Evolutionary conservation across 306 rosid genomes (phyloP), one percentile per base, ranked within the genome.

Genomic region (Ormosia emarginata): DNA sequence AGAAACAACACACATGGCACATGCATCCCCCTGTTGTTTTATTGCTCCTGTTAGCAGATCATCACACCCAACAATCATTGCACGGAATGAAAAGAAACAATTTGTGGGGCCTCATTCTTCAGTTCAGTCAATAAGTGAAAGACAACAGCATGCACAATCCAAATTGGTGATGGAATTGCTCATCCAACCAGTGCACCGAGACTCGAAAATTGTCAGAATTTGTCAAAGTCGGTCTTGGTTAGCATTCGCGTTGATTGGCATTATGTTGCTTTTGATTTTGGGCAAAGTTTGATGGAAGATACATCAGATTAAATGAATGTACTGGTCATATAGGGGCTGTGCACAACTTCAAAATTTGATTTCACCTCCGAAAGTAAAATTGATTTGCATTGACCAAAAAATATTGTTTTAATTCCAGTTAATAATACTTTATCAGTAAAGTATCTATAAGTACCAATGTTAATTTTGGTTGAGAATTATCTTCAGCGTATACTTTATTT

Each of bases 1-100:
- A 81, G 84, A 75, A 79, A 86, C 87, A 86, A 36, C 83, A 84
- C 87, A 76, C 92, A 77, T 63, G 61, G 87, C 97, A 91, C 94
- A 91, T 92, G 96, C 89, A 78, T 67, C 85, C 68, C 76, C 75
- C 55, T 41, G 77, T 79, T 75, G 75, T 83, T 84, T 84, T 86
- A 75, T 76, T 79, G 77, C 82, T 83, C 61, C 82, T 82, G 47
- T 81, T 75, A 79, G 36, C 71, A 87, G 80, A 87, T 88, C 72
- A 83, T 86, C 67, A 79, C 67, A 80, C 41, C 86, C 79, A 61
- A 17, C 75, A 83, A 91, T 87, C 86, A 92, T 91, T 92, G 91
- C 93, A 83, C 86, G 89, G 92, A 92, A 85, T 88, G 86, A 86
- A 88, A 87, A 86, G 87, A 81, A 84, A 91, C 62, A 81, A 58